Base-by-base conservation (phyloP, 2,329 filamentous ascomycete genomes). In the Chalaropsis ovoidea region DNA sequence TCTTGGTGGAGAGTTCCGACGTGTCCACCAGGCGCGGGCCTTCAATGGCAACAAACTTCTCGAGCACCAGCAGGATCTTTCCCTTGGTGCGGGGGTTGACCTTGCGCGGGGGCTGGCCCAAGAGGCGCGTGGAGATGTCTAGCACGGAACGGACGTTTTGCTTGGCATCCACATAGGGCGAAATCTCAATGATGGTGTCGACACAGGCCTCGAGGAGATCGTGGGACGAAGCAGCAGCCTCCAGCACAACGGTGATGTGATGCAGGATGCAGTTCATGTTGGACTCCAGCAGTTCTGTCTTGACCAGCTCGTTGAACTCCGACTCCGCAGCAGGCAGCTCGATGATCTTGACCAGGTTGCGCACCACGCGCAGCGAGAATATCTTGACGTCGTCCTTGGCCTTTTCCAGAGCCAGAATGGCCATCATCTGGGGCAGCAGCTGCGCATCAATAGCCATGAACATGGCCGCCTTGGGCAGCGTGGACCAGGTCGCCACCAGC, bases 321-420 rank as follows among this genome's bases (percentile, higher is more conserved):
- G 79, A 80, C 68, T 84, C 80, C 13, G 76, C 72, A 4, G 81
- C 78, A 8, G 83, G 78, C 1, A 81, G 80, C 64, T 79, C 77
- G 1, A 84, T 81, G 61, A 87, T 76, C 65, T 79, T 80, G 42
- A 90, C 81, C 42, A 93, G 77, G 65, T 85, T 87, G 54, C 83
- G 81, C 56, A 99, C 74, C 52, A 97, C 86, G 11, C 85, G 81
- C 39, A 99, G 78, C 0, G 92, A 84, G 72, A 90, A 95, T 0
- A 88, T 76, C 72, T 92, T 94, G 65, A 99, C 92, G 66, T 91
- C 87, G 68, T 93, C 89, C 73, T 94, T 94, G 0, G 89, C 85
- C 64, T 88, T 93, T 58, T 83, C 80, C 5, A 88, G 80, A 3
- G 81, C 80, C 31, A 99, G 77, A 70, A 87, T 88, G 69, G 89